Evolutionary conservation across 140 eudicot species (phyloP).

Genomic region (Senecio squalidus): DNA sequence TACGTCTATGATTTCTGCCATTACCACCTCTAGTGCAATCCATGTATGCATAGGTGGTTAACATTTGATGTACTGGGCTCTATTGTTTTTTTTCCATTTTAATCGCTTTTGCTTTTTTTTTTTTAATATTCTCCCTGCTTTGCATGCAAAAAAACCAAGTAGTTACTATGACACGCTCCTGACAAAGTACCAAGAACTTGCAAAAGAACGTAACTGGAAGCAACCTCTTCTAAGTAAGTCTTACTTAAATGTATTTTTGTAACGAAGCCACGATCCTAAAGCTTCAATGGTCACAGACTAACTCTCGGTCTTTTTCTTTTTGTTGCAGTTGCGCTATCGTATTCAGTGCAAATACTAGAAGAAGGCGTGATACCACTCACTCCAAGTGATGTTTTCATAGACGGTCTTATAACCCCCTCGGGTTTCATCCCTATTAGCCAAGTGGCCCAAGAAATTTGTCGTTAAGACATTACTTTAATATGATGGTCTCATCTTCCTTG

Average conservation of each 20-base stretch:
- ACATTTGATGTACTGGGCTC: neutral
- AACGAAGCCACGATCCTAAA: neutral
- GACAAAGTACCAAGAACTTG: conserved; percentile 72
- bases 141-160: conserved; percentile 6
- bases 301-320: conserved; percentile 3
- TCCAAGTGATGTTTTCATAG: conserved; percentile 64
- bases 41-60: neutral
- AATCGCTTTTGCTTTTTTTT: neutral
- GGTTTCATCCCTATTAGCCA: conserved; percentile 74
- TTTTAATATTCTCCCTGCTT: neutral
- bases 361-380: conserved; percentile 79
- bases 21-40: neutral
- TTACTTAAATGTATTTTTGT: neutral
- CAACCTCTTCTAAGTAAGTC: conserved; percentile 68
- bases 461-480: neutral
- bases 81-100: conserved; percentile 1
- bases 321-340: conserved; percentile 84
- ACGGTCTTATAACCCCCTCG: conserved; percentile 68
- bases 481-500: neutral
- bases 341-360: conserved; percentile 81
- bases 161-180: conserved; percentile 92
- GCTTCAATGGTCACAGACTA: neutral
- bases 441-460: conserved; percentile 37
- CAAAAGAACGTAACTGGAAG: conserved; percentile 64
- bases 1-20: no score